phyloP scores from a whole-genome alignment of 768 basidiomycete species.

The Suillus lakei region DNA sequence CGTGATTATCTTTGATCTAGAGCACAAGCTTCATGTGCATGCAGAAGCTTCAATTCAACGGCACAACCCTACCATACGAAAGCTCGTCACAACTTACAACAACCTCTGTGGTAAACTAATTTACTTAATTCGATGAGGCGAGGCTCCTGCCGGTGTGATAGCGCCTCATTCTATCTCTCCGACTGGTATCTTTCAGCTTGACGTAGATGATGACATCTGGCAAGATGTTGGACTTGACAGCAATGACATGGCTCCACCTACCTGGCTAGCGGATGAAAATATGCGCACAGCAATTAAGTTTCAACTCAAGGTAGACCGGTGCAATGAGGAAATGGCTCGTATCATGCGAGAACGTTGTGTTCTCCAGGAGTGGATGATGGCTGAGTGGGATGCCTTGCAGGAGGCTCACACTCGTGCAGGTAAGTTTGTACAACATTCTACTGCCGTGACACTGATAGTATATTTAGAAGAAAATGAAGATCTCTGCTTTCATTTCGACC shows the following conservation, averaged over 20 bases:
- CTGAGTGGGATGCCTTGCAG: conserved; percentile 26
- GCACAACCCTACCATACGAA: too few relatives aligned
- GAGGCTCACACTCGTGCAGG: conserved; percentile 6
- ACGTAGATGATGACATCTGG: conserved; percentile 44
- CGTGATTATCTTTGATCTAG: too few relatives aligned
- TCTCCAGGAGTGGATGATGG: conserved; percentile 30
- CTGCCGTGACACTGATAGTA: too few relatives aligned
- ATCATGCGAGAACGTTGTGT: conserved; percentile 20
- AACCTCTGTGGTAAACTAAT: too few relatives aligned
- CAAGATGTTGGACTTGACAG: conserved; percentile 34
- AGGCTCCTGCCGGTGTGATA: conserved; percentile 28
- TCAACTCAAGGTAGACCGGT: conserved; percentile 27
- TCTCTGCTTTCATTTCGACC: too few relatives aligned
- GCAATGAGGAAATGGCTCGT: conserved; percentile 29
- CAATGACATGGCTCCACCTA: conserved; percentile 12
- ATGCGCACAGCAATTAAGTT: too few relatives aligned
- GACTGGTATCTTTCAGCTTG: conserved; percentile 32
- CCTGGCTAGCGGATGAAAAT: too few relatives aligned
- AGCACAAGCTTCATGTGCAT: too few relatives aligned
- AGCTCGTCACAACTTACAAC: too few relatives aligned
- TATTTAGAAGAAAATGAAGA: too few relatives aligned
- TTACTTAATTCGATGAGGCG: conserved; percentile 18
- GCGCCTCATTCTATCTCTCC: conserved; percentile 27
- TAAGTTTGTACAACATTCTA: neutral
- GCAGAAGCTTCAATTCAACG: too few relatives aligned